A percentile compares a stretch with the other conserved stretches of the same genome.
Conservation (phyloP, 371 early-diverging fungal species). For the Rhizomucor miehei region DNA sequence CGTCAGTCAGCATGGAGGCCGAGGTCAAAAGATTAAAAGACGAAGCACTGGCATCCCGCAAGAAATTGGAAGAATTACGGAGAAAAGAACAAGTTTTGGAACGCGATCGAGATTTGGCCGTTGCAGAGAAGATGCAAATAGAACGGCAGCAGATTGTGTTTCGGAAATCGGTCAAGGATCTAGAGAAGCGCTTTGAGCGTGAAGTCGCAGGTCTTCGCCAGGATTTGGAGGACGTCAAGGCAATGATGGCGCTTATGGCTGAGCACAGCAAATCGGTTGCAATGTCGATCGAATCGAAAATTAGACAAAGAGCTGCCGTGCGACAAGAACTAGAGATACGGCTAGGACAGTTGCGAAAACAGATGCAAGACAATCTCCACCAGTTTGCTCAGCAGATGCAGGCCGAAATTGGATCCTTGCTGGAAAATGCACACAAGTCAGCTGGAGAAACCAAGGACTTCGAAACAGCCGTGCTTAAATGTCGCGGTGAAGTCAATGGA, state of each 20-base stretch:
- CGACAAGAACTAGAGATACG: slow-evolving; percentile 7
- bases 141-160: slow-evolving; percentile 28
- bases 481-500: slow-evolving; percentile 40
- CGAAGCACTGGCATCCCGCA: slow-evolving; percentile 42
- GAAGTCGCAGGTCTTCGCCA: slow-evolving; percentile 26
- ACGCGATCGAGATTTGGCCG: slow-evolving; percentile 33
- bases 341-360: slow-evolving; percentile 3
- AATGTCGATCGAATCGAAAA: slow-evolving; percentile 5
- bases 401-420: slow-evolving; percentile 19
- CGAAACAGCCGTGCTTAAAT: slow-evolving; percentile 25
- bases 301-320: slow-evolving; percentile 6
- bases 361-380: slow-evolving; percentile 21
- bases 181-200: slow-evolving; percentile 26
- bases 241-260: slow-evolving; percentile 19
- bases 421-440: slow-evolving; percentile 13
- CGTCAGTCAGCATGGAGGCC: slow-evolving; percentile 31
- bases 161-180: slow-evolving; percentile 19
- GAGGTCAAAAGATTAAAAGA: slow-evolving; percentile 43
- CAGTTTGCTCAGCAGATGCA: slow-evolving; percentile 22
- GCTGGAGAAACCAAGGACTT: slow-evolving; percentile 18
- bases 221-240: slow-evolving; percentile 17
- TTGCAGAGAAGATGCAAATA: slow-evolving; percentile 32
- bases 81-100: slow-evolving; percentile 36
- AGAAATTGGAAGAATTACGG: slow-evolving; percentile 38
- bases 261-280: slow-evolving; percentile 14